Evolutionary conservation across 2,329 filamentous ascomycete genomes (phyloP).

Genomic region (Aspergillus sp.): DNA sequence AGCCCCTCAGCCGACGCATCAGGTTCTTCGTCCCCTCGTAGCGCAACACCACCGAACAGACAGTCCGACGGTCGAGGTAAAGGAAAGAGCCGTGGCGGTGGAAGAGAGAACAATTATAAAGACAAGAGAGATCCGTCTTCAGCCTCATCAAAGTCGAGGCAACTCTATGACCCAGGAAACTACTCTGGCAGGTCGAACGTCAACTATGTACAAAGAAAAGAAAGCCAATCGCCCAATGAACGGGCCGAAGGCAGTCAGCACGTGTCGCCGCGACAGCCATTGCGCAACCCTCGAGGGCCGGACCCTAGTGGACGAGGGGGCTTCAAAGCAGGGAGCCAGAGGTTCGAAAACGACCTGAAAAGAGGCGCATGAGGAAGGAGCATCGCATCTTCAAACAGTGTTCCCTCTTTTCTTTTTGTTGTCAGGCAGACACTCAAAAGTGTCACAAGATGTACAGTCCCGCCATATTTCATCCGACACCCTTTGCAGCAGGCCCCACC

Average conservation of each 20-base stretch:
- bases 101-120: conserved; percentile 26
- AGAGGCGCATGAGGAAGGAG: background rate
- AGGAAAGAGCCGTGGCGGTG: conserved; percentile 44
- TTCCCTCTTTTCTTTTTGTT: background rate
- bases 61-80: conserved; percentile 32
- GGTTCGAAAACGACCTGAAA: conserved; percentile 42
- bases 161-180: conserved; percentile 72
- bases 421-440: too few species aligned
- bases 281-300: conserved; percentile 69
- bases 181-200: conserved; percentile 53
- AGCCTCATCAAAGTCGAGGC: conserved; percentile 36
- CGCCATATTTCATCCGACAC: background rate
- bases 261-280: conserved; percentile 46
- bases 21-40: conserved; percentile 55
- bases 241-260: conserved; percentile 26
- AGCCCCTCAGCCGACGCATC: conserved; percentile 40
- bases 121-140: conserved; percentile 36
- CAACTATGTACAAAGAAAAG: conserved; percentile 37
- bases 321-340: conserved; percentile 62
- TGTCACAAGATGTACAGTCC: background rate
- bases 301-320: conserved; percentile 68
- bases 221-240: conserved; percentile 30
- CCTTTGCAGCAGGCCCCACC: background rate
- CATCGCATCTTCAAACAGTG: background rate
- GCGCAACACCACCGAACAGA: conserved; percentile 49